A percentile compares a stretch with the other conserved stretches of the same genome.
Evolutionary conservation across 1,284 basidiomycete genomes (phyloP).

Genomic region (Thelephora terrestris): DNA sequence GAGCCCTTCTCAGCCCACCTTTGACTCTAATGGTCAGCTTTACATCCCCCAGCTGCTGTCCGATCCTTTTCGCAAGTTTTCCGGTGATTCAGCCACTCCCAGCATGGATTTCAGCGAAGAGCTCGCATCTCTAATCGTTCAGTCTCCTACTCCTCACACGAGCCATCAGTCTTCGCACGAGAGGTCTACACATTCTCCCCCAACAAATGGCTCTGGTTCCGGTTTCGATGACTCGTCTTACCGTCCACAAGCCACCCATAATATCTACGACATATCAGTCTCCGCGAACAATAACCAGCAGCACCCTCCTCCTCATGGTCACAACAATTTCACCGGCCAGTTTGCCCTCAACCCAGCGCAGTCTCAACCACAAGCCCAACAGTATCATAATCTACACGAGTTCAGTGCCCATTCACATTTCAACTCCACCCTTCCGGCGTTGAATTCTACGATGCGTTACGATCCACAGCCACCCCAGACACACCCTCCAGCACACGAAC

Average conservation of each 20-base stretch:
- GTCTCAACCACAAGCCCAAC: constrained; percentile 2
- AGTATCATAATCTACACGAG: constrained; percentile 14
- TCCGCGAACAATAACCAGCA: constrained; percentile 25
- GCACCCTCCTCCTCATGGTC: constrained; percentile 10
- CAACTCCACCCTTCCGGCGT: constrained; percentile 48
- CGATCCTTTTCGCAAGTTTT: constrained; percentile 42
- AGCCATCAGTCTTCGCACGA: constrained; percentile 31
- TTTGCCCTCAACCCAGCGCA: neutral
- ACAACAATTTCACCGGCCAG: neutral
- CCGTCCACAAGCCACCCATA: constrained; percentile 39
- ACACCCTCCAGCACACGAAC: constrained; percentile 12
- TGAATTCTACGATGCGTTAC: constrained; percentile 52
- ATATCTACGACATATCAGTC: constrained; percentile 62
- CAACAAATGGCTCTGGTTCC: constrained; percentile 8
- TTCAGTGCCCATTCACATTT: constrained; percentile 32
- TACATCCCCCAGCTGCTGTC: constrained; percentile 35
- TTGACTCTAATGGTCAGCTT: constrained; percentile 23
- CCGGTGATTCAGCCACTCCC: constrained; percentile 16
- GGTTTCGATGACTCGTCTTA: constrained; percentile 24
- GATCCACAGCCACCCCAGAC: constrained; percentile 22
- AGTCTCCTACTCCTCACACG: constrained; percentile 21
- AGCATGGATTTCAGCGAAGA: constrained; percentile 55
- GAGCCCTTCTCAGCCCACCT: constrained; percentile 11
- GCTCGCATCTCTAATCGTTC: constrained; percentile 46
- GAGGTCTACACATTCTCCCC: constrained; percentile 27